Evolutionary conservation across 2,329 filamentous ascomycete genomes (phyloP), one percentile per base, ranked within the genome.

Genomic region (Coniella lustricola): DNA sequence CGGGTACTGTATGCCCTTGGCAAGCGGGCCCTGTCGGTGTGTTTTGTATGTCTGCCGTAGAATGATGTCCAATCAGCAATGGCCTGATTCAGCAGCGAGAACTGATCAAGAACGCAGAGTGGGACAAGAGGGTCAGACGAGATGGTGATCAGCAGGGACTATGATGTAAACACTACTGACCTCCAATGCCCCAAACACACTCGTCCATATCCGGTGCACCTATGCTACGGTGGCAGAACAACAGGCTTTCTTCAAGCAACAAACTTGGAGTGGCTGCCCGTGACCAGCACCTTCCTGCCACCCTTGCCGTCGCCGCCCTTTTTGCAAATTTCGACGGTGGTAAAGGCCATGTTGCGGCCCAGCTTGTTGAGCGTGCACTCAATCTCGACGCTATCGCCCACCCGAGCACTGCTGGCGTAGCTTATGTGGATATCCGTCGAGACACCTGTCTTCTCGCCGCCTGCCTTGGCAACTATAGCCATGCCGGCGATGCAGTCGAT

Each of bases 371-470:
- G 80, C 51, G 67, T 74, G 17, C 81, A 79, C 59, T 84, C 77
- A 47, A 89, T 79, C 69, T 87, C 82, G 31, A 90, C 70, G 55
- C 71, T 73, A 51, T 89, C 85, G 13, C 82, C 84, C 21, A 75
- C 70, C 40, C 70, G 71, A 1, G 84, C 85, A 3, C 77, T 76
- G 33, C 76, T 75, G 47, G 85, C 69, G 57, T 87, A 90, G 44
- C 77, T 81, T 53, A 87, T 75, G 65, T 89, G 84, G 61, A 90
- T 88, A 62, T 90, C 85, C 32, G 83, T 75, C 55, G 81, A 85
- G 31, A 86, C 84, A 40, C 85, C 85, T 3, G 82, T 85, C 58
- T 74, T 76, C 25, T 74, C 71, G 21, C 73, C 66, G 50, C 82
- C 64, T 54, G 86, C 84, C 67, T 74, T 79, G 0, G 79, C 76